Percentiles rank a stretch among this genome's conserved stretches.
Evolutionary conservation across 257 asterid genomes (phyloP).

Genomic region (Handroanthus guayacan): DNA sequence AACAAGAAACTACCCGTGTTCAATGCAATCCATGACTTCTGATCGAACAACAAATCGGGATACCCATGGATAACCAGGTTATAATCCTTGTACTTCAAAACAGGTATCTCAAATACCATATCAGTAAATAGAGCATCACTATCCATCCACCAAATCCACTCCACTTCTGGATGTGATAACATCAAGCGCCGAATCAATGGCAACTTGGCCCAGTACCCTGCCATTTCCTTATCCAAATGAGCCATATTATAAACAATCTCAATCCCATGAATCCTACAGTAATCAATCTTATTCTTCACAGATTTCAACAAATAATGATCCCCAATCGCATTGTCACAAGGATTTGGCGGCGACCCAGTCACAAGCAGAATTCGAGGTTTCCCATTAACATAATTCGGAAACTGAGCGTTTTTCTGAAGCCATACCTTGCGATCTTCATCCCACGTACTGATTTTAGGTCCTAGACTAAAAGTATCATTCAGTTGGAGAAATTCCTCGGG

Average conservation of each 20-base stretch:
- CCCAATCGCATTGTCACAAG: slow-evolving; percentile 90
- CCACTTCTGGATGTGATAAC: slow-evolving; percentile 95
- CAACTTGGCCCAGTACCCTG: slow-evolving; percentile 90
- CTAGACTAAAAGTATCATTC: slow-evolving; percentile 61
- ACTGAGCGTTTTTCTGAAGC: slow-evolving; percentile 69
- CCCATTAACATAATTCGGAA: slow-evolving; percentile 67
- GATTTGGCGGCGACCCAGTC: slow-evolving; percentile 81
- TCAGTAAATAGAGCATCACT: slow-evolving; percentile 95
- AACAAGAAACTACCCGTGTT: slow-evolving; percentile 89
- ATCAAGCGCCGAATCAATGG: slow-evolving; percentile 83
- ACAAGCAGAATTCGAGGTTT: slow-evolving; percentile 83
- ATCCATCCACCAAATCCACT: slow-evolving; percentile 99
- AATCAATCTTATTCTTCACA: slow-evolving; percentile 87
- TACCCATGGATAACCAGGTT: slow-evolving; percentile 91
- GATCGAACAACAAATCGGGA: slow-evolving; percentile 70
- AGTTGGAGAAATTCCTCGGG: slow-evolving; percentile 43
- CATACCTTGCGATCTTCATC: slow-evolving; percentile 73
- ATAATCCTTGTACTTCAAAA: slow-evolving; percentile 59
- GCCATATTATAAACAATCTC: slow-evolving; percentile 95
- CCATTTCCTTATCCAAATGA: slow-evolving; percentile 83
- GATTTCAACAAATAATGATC: slow-evolving; percentile 88
- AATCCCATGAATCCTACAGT: slow-evolving; percentile 94
- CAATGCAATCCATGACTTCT: slow-evolving; percentile 91
- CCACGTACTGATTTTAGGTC: slow-evolving; percentile 75
- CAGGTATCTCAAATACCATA: slow-evolving; percentile 78